Percentiles rank a stretch among this genome's conserved stretches.
Evolutionary conservation across 2,329 filamentous ascomycete genomes (phyloP).

Genomic region (Cladosporium sp.): DNA sequence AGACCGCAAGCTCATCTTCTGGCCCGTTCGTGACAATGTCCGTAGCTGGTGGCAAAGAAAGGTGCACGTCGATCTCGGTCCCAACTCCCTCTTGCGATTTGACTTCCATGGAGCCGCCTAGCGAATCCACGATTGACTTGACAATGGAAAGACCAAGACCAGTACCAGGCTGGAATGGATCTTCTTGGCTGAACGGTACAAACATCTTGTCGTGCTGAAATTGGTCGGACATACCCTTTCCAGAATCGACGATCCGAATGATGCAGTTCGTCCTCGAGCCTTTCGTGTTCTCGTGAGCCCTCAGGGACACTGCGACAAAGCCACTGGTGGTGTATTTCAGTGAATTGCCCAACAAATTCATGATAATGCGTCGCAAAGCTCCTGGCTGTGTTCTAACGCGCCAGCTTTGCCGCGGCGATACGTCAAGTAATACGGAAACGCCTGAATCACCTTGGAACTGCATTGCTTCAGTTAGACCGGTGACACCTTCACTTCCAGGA

Average conservation of each 20-base stretch:
- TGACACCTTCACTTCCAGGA: neutral
- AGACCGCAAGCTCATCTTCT: conserved; percentile 15
- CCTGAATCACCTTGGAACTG: conserved; percentile 15
- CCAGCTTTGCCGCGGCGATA: conserved; percentile 39
- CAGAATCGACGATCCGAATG: conserved; percentile 55
- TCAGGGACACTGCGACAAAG: conserved; percentile 37
- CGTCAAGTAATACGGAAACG: conserved; percentile 44
- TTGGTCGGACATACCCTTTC: conserved; percentile 60
- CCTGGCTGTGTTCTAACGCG: conserved; percentile 42
- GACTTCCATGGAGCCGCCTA: conserved; percentile 58
- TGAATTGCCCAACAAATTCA: conserved; percentile 47
- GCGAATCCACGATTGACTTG: conserved; percentile 52
- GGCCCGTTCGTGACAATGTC: conserved; percentile 3
- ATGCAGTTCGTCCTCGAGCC: conserved; percentile 18
- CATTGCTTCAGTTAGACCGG: neutral
- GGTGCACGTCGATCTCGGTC: conserved; percentile 22
- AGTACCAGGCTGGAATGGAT: conserved; percentile 55
- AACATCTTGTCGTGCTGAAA: conserved; percentile 59
- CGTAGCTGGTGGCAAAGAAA: conserved; percentile 16
- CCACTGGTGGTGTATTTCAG: conserved; percentile 44
- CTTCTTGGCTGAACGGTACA: conserved; percentile 62
- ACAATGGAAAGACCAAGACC: conserved; percentile 65
- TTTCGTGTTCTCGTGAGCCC: conserved; percentile 23
- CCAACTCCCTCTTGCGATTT: conserved; percentile 43
- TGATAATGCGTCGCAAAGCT: conserved; percentile 42